These are phyloP conservation scores for Colletotrichum sp. DNA, from an alignment of 2,329 filamentous ascomycete genomes.

Conservation along the genomic window DNA sequence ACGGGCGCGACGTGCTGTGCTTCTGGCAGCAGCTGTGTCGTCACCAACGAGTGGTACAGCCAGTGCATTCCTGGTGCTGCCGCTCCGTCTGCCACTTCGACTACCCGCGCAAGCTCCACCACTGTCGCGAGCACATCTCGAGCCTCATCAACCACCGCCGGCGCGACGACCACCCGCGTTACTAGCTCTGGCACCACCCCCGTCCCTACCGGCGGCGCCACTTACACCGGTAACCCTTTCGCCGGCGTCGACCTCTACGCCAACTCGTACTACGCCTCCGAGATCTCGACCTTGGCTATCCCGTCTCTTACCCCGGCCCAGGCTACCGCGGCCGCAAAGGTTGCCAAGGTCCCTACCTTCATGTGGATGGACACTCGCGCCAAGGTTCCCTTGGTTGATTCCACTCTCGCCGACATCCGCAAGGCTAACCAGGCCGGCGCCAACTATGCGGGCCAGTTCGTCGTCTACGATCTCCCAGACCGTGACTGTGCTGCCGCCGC, in stretches of 20 bases:
- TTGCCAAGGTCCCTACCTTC: constrained; percentile 58
- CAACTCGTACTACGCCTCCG: constrained; percentile 60
- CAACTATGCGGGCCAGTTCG: constrained; percentile 53
- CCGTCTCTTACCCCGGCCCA: constrained; percentile 63
- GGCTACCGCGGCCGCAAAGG: constrained; percentile 55
- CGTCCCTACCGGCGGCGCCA: constrained; percentile 38
- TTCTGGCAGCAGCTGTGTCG: constrained; percentile 41
- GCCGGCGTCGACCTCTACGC: constrained; percentile 54
- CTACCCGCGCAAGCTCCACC: constrained; percentile 23
- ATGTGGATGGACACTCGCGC: constrained; percentile 58
- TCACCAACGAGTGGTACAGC: constrained; percentile 41
- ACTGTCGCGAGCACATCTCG: constrained; percentile 34
- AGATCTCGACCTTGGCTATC: constrained; percentile 61
- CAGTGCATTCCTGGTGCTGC: constrained; percentile 36
- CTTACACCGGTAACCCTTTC: constrained; percentile 61
- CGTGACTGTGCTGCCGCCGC: constrained; percentile 63
- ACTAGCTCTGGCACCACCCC: constrained; percentile 26
- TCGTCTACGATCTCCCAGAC: constrained; percentile 63
- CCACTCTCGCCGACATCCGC: constrained; percentile 49
- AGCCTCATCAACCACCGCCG: constrained; percentile 37
- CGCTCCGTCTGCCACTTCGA: constrained; percentile 22
- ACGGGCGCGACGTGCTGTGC: constrained; percentile 49
- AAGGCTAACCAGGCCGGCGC: constrained; percentile 38
- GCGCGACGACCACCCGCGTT: constrained; percentile 25
- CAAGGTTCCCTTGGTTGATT: constrained; percentile 51